phyloP scores from a whole-genome alignment of 305 asterid genomes.

The Fraxinus sp. region DNA sequence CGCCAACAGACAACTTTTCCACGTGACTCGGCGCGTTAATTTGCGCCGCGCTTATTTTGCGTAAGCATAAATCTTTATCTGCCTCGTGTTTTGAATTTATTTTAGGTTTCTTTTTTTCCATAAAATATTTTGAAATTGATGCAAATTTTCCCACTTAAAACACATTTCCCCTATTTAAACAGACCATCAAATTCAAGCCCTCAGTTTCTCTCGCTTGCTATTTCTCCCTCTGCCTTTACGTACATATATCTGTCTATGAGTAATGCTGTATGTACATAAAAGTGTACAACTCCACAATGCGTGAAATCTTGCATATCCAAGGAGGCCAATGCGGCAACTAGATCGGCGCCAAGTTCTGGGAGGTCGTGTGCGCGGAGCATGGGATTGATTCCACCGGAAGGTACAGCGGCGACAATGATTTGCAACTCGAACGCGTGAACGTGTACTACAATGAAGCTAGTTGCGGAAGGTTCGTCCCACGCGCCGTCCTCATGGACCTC shows the following conservation, averaged over 20 bases:
- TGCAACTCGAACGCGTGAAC: conserved; percentile 58
- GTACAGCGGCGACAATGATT: conserved; percentile 51
- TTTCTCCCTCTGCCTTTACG: neutral
- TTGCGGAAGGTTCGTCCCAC: conserved; percentile 59
- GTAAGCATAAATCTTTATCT: neutral
- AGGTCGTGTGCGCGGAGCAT: no score
- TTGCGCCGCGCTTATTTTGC: no score
- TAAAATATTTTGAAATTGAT: no score
- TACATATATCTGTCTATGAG: neutral
- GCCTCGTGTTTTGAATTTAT: neutral
- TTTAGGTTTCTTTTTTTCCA: neutral
- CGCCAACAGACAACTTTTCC: no score
- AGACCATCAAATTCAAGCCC: neutral
- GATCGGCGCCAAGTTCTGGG: conserved; percentile 57
- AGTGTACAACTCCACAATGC: conserved; percentile 38
- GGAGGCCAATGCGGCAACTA: conserved; percentile 73
- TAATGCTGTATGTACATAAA: no score
- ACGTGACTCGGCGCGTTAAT: no score
- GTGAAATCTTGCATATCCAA: conserved; percentile 61
- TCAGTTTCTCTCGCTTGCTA: neutral
- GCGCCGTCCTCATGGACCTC: conserved; percentile 65
- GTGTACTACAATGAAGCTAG: conserved; percentile 64
- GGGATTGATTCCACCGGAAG: conserved; percentile 59
- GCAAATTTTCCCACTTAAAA: neutral
- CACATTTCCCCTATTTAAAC: conserved; percentile 14